Base-by-base conservation (phyloP, 1,284 basidiomycete genomes). In the Puccinia brachypodii region DNA sequence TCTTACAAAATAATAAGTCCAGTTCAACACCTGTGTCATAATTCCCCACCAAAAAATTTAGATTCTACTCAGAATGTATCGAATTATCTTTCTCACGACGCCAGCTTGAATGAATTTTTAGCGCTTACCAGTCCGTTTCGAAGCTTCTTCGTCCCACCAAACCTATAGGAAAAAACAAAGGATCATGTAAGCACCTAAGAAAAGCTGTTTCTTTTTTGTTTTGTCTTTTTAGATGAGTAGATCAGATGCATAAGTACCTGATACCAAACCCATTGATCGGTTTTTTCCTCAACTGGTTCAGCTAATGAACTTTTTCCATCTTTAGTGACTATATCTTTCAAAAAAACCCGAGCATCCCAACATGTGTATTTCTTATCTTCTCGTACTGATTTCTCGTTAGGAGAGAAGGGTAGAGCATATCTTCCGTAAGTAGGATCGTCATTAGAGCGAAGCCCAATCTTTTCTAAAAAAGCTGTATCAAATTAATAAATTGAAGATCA, bases 91-190 rank as follows among this genome's bases (percentile, higher is more conserved):
- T n/a, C n/a, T n/a, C n/a, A n/a, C n/a, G n/a, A n/a, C n/a, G n/a
- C n/a, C n/a, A n/a, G n/a, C n/a, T n/a, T 71, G 1, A 2, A 71
- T 38, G 13, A 72, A 9, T 14, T 6, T 62, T 4, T 62, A 3
- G 22, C 28, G 8, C 31, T 40, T n/a, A 81, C 79, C 79, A 56
- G 42, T 66, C 16, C 62, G 58, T 25, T 64, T 62, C 16, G 79
- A 62, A 40, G 79, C 79, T 38, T 47, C 42, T 36, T 74, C 58
- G 28, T 81, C 60, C 79, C 79, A 81, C 79, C 79, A 81, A 53
- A 81, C 79, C 79, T 81, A 56, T 58, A 1, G 40, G 40, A 19
- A 36, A 77, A 53, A n/a, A 33, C 3, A 53, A 77, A 62, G 13
- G 22, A 53, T 53, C 13, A 53, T 53, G 13, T 53, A n/a, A 53